A percentile compares a stretch with the other conserved stretches of the same genome.
Conservation (phyloP, 805 yeast species). For the Spathaspora girioi region DNA sequence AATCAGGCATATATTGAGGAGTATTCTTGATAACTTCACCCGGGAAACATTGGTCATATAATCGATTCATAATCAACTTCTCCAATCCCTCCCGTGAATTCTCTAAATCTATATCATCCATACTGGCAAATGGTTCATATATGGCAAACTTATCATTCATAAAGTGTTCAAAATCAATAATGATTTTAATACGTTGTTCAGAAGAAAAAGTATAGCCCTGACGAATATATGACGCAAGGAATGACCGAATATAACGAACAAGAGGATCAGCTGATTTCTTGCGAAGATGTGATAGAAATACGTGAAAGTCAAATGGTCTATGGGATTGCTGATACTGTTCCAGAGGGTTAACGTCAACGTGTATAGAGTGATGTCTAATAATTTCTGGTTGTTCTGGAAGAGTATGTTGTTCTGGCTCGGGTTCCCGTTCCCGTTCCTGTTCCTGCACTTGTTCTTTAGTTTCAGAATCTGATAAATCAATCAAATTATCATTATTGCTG, state of each 20-base stretch:
- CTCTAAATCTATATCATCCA: conserved; percentile 53
- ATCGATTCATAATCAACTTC: conserved; percentile 83
- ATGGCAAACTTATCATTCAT: conserved; percentile 57
- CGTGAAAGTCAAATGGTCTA: conserved; percentile 75
- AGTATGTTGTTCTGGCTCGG: not conserved
- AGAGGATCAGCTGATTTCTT: conserved; percentile 82
- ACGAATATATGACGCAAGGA: conserved; percentile 70
- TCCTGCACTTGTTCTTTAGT: not conserved
- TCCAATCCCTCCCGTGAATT: conserved; percentile 91
- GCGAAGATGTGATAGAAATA: conserved; percentile 68
- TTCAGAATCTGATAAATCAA: conserved; percentile 5
- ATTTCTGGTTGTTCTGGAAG: not conserved
- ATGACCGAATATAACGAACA: conserved; percentile 80
- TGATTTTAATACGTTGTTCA: conserved; percentile 72
- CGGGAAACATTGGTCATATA: conserved; percentile 75
- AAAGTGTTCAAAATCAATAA: conserved; percentile 73
- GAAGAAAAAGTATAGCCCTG: conserved; percentile 58
- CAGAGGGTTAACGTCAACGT: conserved; percentile 19
- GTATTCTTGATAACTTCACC: conserved; percentile 53
- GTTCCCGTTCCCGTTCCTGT: not conserved
- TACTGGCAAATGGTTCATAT: conserved; percentile 70
- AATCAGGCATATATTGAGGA: conserved; percentile 29
- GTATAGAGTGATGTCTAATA: not conserved
- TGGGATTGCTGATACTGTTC: conserved; percentile 42
- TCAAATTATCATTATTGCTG: conserved; percentile 3